Base-by-base conservation (phyloP, 1,284 basidiomycete genomes). In the Erythrobasidium hasegawianum region DNA sequence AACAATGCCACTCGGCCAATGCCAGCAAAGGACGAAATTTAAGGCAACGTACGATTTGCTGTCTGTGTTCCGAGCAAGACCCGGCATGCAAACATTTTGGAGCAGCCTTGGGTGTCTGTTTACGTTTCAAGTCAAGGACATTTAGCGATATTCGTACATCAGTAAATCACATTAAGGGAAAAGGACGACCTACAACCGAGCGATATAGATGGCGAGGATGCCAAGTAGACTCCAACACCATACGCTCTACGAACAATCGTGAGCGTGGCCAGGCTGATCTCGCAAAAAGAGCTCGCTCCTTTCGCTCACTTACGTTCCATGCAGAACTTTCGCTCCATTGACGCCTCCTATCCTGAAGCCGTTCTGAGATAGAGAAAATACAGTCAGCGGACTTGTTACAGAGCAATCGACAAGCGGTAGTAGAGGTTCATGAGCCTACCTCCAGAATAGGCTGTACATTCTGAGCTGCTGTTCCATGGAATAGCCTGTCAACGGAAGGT, bases 391-490 rank as follows among this genome's bases (percentile, higher is more conserved):
- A n/a, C n/a, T n/a, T n/a, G n/a, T n/a, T n/a, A n/a, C n/a, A n/a
- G n/a, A n/a, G n/a, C n/a, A n/a, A n/a, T n/a, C n/a, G n/a, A n/a
- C n/a, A n/a, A n/a, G n/a, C n/a, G n/a, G n/a, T n/a, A n/a, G n/a
- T n/a, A n/a, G n/a, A n/a, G n/a, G n/a, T n/a, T n/a, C n/a, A n/a
- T n/a, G 11, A 13, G 18, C 57, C 4, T 40, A 59, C 57, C 26
- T 59, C 57, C 3, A 59, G 40, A n/a, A 59, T 59, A 18, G 57
- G 57, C 38, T 59, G 57, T 13, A 59, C 38, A 27, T 59, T 59
- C 20, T n/a, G 20, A 5, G 3, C n/a, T 5, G 38, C 5, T 24
- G 57, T 59, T 5, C 57, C 57, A 29, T 59, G 57, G 40, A 59
- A 59, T 4, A 59, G 26, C 13, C 54, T 56, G 24, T 8, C 7